These are phyloP conservation scores for Halteria grandinella DNA, from an alignment of 73 alveolate genomes.

Conservation along the genomic window DNA sequence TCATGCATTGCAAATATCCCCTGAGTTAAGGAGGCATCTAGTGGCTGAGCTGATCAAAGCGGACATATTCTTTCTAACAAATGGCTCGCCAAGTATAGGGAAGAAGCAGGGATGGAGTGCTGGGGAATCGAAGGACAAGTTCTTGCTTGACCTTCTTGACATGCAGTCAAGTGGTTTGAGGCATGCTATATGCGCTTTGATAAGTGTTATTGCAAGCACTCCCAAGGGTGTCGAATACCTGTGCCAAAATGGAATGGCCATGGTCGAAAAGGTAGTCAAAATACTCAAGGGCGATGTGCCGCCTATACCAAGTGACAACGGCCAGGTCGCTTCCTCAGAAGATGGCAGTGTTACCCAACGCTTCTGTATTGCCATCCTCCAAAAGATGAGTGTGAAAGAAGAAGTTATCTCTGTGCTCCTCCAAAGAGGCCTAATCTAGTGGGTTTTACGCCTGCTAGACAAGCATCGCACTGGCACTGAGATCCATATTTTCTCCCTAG, in stretches of 20 bases:
- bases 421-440: constrained; percentile 78
- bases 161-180: constrained; percentile 75
- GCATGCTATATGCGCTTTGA: constrained; percentile 93
- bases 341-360: constrained; percentile 96
- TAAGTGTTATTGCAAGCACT: constrained; percentile 90
- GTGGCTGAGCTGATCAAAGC: constrained; percentile 90
- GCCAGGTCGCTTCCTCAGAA: constrained; percentile 92
- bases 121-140: constrained; percentile 41
- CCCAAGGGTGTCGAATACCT: constrained; percentile 94
- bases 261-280: constrained; percentile 88
- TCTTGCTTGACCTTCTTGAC: constrained; percentile 46
- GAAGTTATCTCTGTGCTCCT: constrained; percentile 82
- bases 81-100: too few species aligned
- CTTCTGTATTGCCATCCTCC: constrained; percentile 94
- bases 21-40: constrained; percentile 91
- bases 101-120: too few species aligned
- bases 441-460: constrained; percentile 74
- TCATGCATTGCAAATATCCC: constrained; percentile 95
- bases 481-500: constrained; percentile 91
- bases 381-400: constrained; percentile 94
- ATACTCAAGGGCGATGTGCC: too few species aligned
- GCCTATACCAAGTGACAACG: too few species aligned
- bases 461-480: too few species aligned
- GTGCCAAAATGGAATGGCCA: constrained; percentile 79
- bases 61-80: constrained; percentile 92